These are phyloP conservation scores for Irpex lacteus DNA, from an alignment of 1,284 basidiomycete genomes.

Conservation along the genomic window DNA sequence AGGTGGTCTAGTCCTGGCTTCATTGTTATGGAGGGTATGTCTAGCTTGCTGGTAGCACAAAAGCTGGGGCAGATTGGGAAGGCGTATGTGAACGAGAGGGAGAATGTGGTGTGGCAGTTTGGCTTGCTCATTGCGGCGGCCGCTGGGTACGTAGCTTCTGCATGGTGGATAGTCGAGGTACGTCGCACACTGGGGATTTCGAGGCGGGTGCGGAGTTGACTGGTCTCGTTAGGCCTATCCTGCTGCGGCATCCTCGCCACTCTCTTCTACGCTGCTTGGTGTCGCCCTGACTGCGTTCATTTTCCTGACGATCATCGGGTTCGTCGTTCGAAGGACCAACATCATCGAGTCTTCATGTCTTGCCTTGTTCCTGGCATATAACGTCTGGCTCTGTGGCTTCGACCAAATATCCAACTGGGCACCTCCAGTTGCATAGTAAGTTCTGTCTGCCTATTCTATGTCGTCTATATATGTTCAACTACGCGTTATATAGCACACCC, in stretches of 20 bases:
- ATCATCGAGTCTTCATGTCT: constrained; percentile 90
- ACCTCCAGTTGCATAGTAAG: constrained; percentile 74
- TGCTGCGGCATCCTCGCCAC: constrained; percentile 73
- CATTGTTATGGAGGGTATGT: constrained; percentile 80
- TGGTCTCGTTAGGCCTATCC: constrained; percentile 59
- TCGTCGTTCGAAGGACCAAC: constrained; percentile 84
- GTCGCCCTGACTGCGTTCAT: constrained; percentile 70
- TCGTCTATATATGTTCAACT: background rate
- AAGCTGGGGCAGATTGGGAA: constrained; percentile 74
- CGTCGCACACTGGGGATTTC: constrained; percentile 27
- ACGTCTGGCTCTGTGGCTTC: constrained; percentile 80
- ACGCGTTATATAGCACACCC: constrained; percentile 50
- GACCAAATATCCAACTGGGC: constrained; percentile 63
- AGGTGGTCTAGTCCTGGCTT: constrained; percentile 74
- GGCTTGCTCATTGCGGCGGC: constrained; percentile 70
- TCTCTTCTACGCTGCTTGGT: constrained; percentile 83
- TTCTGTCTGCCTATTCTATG: constrained; percentile 17
- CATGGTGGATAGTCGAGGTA: constrained; percentile 79
- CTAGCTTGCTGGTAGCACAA: constrained; percentile 78
- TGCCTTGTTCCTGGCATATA: constrained; percentile 84
- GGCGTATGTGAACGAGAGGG: constrained; percentile 64
- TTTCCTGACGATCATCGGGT: constrained; percentile 90
- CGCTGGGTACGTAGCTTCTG: constrained; percentile 71
- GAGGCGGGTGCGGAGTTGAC: constrained; percentile 16
- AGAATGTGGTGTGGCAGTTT: constrained; percentile 62